Base-by-base conservation (phyloP, 129 eudicot species). In the Helichrysum umbraculigerum region DNA sequence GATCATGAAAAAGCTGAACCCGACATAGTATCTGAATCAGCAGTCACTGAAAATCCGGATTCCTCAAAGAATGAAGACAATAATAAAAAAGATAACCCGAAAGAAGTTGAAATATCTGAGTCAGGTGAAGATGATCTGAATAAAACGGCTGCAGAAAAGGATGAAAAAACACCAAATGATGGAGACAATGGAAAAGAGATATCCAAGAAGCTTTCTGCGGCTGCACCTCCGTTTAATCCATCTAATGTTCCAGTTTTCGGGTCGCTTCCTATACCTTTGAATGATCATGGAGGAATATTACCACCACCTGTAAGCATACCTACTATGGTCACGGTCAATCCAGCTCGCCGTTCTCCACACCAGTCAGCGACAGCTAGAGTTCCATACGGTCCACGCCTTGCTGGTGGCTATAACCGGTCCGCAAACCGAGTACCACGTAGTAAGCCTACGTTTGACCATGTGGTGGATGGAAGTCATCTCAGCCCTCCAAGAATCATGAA, bases 301-400 rank as follows among this genome's bases (percentile, higher is more conserved):
- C 97, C 98, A 16, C 90, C 96, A 68, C 98, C 97, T 0, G 83
- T 87, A 28, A 91, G 81, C 79, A 81, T 93, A n/a, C 83, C 93
- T 1, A 88, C 93, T 1, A 83, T 93, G 90, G 77, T 93, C 61
- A 65, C 96, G 6, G 85, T 88, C 33, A 87, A 72, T 66, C 96
- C 91, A 34, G 89, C 78, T 64, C 91, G 98, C 32, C 81, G 98
- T 79, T 87, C 93, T 25, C 97, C 97, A 9, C 98, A 93, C 68
- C 98, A 93, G 69, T 93, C 98, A 28, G 98, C 98, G 73, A 91
- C 98, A 5, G 86, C 98, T 33, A 81, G 98, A 65, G 98, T 93
- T 63, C 98, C 98, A 29, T 93, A 93, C 21, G 98, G 98, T 19
- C 98, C 98, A 5, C 88, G 98, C 2, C 87, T 93, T 35, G 79